Percentiles rank a stretch among this genome's conserved stretches.
These are phyloP conservation scores for Populus ilicifolia DNA, from an alignment of 345 rosid genomes.

Conservation along the genomic window DNA sequence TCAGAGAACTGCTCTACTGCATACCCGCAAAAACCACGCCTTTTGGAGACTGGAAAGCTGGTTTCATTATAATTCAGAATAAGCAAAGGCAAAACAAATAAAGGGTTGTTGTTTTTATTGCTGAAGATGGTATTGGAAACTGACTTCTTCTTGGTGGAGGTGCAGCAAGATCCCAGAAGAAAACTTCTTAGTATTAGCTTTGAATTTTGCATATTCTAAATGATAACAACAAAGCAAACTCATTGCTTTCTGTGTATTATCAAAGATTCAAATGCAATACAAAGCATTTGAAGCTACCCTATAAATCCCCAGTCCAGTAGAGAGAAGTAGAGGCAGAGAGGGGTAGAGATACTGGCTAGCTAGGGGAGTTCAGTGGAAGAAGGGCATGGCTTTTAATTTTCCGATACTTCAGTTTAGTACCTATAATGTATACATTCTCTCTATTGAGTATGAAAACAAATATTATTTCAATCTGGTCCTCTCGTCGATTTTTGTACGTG, in stretches of 20 bases:
- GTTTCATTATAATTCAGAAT: slow-evolving; percentile 17
- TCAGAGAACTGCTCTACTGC: slow-evolving; percentile 89
- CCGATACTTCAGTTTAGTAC: neutral
- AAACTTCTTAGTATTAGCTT: slow-evolving; percentile 31
- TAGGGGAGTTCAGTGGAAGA: neutral
- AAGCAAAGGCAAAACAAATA: slow-evolving; percentile 23
- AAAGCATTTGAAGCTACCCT: neutral
- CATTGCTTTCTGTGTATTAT: neutral
- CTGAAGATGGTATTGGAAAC: slow-evolving; percentile 9
- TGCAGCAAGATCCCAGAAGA: slow-evolving; percentile 35
- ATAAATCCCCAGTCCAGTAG: neutral
- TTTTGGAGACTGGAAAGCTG: slow-evolving; percentile 15
- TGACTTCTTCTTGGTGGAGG: slow-evolving; percentile 13
- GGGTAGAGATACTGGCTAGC: neutral
- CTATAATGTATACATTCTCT: neutral
- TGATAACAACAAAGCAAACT: neutral
- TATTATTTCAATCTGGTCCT: neutral
- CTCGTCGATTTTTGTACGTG: neutral
- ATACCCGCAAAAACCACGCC: slow-evolving; percentile 44
- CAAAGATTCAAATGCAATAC: neutral
- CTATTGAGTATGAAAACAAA: neutral
- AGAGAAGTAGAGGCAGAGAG: neutral
- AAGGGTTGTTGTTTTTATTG: neutral
- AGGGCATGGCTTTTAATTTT: neutral
- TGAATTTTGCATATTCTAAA: neutral